Base-by-base conservation (phyloP, 83 land plant species). In the Picea engelmannii region DNA sequence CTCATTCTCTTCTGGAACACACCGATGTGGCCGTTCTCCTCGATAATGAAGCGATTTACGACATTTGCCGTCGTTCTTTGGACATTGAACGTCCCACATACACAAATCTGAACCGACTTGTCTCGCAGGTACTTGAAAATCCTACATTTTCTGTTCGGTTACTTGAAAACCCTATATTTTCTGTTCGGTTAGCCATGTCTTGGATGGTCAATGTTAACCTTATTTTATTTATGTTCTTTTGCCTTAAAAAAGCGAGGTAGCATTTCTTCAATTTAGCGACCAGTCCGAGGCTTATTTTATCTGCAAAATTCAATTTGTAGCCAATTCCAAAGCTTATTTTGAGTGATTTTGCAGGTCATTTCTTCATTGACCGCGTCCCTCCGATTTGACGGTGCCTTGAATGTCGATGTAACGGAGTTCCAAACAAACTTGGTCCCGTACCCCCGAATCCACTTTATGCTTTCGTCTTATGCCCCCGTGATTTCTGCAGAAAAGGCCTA, bases 371-470 rank as follows among this genome's bases (percentile, higher is more conserved):
- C 91, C 31, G 89, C 91, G 17, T 87, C 89, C 24, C 85, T 89
- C 24, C 89, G 91, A 13, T 89, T 89, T 70, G 89, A 89, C 65
- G 91, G 89, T 66, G 91, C 91, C 7, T 81, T 89, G 78, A 89
- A 89, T 35, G 91, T 89, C 62, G 91, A 89, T 62, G 88, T 89
- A 21, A 89, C 86, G 8, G 91, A 89, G 82, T 87, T 89, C 70
- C 89, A 89, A 83, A 89, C 91, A 75, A 89, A 89, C 80, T 63
- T 89, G 88, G 91, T 89, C 71, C 89, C 91, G 2, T 89, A 86
- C 58, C 91, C 89, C 10, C 79, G 91, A 66, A 89, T 89, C 62
- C 91, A 89, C 82, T 89, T 89, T 83, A 89, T 89, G 91, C 91
- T 89, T 60, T 89, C 91, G 12, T 89, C 91, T 0, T 89, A 86